Base-by-base conservation (phyloP, 2,329 filamentous ascomycete genomes). In the Nigrospora osmanthi region DNA sequence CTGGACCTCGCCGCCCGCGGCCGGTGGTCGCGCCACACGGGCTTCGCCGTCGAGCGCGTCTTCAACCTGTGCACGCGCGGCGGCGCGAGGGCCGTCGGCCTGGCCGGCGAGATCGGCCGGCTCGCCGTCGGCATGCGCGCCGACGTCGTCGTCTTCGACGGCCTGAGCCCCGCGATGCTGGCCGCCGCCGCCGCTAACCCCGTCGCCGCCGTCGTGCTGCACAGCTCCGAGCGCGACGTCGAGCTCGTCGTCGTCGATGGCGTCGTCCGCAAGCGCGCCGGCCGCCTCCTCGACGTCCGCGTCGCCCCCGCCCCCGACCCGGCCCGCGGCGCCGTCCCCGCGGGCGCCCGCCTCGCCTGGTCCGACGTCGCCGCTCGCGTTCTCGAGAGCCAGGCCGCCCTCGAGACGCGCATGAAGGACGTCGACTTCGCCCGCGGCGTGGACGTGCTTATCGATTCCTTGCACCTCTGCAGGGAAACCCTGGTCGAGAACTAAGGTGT, bases 61-160 rank as follows among this genome's bases (percentile, higher is more conserved):
- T 76, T 72, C 54, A 74, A 75, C 48, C 62, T 76, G 6, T 71
- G 61, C 0, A 76, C 72, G 0, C 63, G 75, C n/a, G 57, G 61
- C 2, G 71, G 70, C 0, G 71, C 71, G 1, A 56, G 62, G 44
- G 69, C 70, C 0, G 55, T 66, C 4, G 61, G 66, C 1, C 60
- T 73, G 62, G 61, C 62, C 16, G 53, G 62, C 11, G 51, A 66
- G 38, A 59, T 74, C 19, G 73, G 72, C 0, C 66, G 62, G 15
- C 59, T 78, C 35, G 57, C 57, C n/a, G 66, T 65, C 12, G 71
- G 72, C 0, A 69, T 68, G 48, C 56, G 59, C 32, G 73, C 73
- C 2, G 74, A 77, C 54, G 47, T 78, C 0, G 59, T 73, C 3
- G 58, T 77, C 1, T 75, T 74, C 41, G 68, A 73, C 32, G 38